phyloP scores from a whole-genome alignment of 2,329 filamentous ascomycete species.

The Diaporthe citriasiana region DNA sequence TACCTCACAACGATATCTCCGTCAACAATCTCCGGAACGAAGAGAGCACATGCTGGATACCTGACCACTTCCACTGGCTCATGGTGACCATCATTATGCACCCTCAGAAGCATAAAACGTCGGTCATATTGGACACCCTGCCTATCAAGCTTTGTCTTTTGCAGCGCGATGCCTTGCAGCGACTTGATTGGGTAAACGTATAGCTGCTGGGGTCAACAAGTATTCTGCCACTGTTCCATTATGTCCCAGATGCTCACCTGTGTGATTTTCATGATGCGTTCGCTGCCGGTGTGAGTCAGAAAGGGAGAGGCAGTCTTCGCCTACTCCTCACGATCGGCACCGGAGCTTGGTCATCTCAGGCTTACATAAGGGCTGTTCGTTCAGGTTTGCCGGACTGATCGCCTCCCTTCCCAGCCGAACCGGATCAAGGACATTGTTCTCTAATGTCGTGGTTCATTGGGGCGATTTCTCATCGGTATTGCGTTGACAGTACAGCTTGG shows the following conservation, averaged over 20 bases:
- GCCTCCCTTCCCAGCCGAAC: too few relatives aligned
- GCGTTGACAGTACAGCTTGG: neutral
- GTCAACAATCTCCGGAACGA: constrained; percentile 68
- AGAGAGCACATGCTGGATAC: constrained; percentile 74
- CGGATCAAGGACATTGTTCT: neutral
- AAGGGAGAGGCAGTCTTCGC: too few relatives aligned
- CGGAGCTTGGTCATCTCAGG: neutral
- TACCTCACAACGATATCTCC: constrained; percentile 60
- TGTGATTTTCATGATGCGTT: constrained; percentile 35
- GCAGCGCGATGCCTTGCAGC: constrained; percentile 72
- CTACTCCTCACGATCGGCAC: constrained; percentile 24
- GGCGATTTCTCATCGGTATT: neutral
- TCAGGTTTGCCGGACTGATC: neutral
- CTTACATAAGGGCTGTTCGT: constrained; percentile 4
- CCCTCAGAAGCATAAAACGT: constrained; percentile 77
- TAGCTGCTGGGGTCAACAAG: constrained; percentile 59
- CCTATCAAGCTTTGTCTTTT: constrained; percentile 67
- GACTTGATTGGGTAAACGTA: constrained; percentile 83
- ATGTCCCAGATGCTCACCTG: constrained; percentile 5
- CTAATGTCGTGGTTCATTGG: neutral
- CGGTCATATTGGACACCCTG: constrained; percentile 77
- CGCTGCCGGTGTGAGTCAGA: neutral
- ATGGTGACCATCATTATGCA: constrained; percentile 57
- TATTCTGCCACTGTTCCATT: too few relatives aligned
- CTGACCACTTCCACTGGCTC: constrained; percentile 72